Evolutionary conservation across 2,329 filamentous ascomycete genomes (phyloP).

Genomic region (Lecanoromycetidae sp.): DNA sequence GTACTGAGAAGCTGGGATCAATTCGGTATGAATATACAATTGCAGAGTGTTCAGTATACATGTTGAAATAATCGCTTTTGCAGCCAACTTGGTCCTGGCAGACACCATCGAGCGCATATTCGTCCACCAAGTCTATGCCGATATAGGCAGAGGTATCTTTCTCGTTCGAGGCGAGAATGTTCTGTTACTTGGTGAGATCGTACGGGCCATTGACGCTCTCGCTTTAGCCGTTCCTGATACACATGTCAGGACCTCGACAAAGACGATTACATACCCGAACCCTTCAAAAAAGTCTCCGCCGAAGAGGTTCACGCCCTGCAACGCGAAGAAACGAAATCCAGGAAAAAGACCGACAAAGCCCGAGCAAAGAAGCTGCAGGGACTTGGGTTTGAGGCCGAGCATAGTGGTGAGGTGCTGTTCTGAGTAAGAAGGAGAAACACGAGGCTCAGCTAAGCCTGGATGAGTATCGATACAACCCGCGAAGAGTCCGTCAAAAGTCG

Average conservation of each 20-base stretch:
- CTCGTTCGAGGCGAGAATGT: conserved; percentile 94
- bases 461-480: too few relatives aligned
- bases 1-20: conserved; percentile 95
- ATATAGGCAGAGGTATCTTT: conserved; percentile 76
- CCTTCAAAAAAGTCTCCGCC: conserved; percentile 54
- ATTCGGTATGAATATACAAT: conserved; percentile 54
- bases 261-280: conserved; percentile 71
- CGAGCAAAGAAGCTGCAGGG: conserved; percentile 58
- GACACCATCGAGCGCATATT: conserved; percentile 86
- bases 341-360: conserved; percentile 62
- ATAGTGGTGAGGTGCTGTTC: conserved; percentile 60
- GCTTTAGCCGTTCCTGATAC: too few relatives aligned
- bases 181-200: conserved; percentile 83
- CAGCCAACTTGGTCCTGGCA: conserved; percentile 90
- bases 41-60: neutral
- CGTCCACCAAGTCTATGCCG: conserved; percentile 61
- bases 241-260: conserved; percentile 64
- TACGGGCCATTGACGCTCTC: conserved; percentile 24
- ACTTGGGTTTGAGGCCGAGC: conserved; percentile 81
- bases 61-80: neutral
- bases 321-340: conserved; percentile 55
- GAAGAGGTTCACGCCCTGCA: conserved; percentile 60
- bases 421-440: too few relatives aligned
- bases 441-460: too few relatives aligned
- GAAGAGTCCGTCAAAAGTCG: too few relatives aligned